These are phyloP conservation scores for Apiospora saccharicola DNA, from an alignment of 2,329 filamentous ascomycete species.

Conservation along the genomic window DNA sequence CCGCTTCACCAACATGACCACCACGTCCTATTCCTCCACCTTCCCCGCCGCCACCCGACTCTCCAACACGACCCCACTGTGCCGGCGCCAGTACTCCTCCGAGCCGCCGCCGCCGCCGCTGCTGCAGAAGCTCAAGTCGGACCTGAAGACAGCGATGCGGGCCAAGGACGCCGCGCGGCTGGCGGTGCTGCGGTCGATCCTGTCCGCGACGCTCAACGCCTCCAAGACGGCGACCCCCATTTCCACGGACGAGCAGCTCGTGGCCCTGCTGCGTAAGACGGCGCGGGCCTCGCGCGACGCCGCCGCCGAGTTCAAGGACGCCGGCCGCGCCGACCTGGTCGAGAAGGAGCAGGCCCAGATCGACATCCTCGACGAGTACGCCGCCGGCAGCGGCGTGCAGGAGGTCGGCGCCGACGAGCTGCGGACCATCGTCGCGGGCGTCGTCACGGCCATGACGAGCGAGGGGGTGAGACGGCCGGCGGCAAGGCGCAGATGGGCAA, in stretches of 20 bases:
- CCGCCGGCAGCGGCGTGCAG: conserved; percentile 64
- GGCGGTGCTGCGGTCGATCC: conserved; percentile 71
- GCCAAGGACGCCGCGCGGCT: conserved; percentile 71
- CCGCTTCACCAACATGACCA: conserved; percentile 27
- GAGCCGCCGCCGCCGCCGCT: conserved; percentile 49
- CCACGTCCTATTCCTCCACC: background rate
- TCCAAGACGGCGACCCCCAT: conserved; percentile 77
- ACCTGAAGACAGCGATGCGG: conserved; percentile 72
- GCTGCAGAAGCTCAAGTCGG: conserved; percentile 61
- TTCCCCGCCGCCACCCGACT: conserved; percentile 20
- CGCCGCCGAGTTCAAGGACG: conserved; percentile 67
- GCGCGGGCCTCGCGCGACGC: conserved; percentile 65
- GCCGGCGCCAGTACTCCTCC: conserved; percentile 33
- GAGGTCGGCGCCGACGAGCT: conserved; percentile 67
- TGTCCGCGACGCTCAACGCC: conserved; percentile 76
- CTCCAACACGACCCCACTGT: conserved; percentile 25
- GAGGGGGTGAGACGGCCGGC: conserved; percentile 51
- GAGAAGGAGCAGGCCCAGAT: conserved; percentile 75
- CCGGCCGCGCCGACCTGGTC: conserved; percentile 71
- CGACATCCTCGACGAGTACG: conserved; percentile 70
- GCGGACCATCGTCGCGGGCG: conserved; percentile 56
- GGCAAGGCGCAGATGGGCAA: conserved; percentile 62
- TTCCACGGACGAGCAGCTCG: conserved; percentile 72
- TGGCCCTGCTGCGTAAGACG: conserved; percentile 71
- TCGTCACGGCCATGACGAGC: conserved; percentile 57